Base-by-base conservation (phyloP, 805 yeast species). In the Spathaspora arborariae region DNA sequence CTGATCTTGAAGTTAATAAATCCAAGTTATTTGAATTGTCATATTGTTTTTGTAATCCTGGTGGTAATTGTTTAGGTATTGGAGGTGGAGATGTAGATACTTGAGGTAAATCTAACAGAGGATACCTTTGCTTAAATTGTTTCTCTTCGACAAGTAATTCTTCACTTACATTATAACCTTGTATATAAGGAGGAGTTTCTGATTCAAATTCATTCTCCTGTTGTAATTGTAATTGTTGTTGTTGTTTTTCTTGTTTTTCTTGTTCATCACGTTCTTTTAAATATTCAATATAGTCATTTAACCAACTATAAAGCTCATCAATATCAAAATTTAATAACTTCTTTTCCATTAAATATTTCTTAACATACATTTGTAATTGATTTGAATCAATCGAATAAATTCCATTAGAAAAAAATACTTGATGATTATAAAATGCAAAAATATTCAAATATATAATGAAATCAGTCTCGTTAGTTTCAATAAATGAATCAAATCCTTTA, bases 361-460 rank as follows among this genome's bases (percentile, higher is more conserved):
- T 42, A 2, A 51, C 21, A 15, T 38, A 45, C 5, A 15, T 8
- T 35, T 49, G 40, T 37, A 51, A 42, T 8, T 51, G 39, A 9
- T 35, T 30, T 38, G 67, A 51, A 10, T 60, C 53, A 7, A 65
- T 54, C 20, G 50, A 47, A 43, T 60, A 56, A 2, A 54, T 49
- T 20, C 54, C 47, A 16, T 53, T 59, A 18, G 48, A 51, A 20
- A 66, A 47, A 20, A 54, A 45, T 11, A 63, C 65, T 44, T 68
- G 60, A 15, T 62, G 52, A 44, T 64, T 63, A 53, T 68, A 72
- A 50, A 72, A 71, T 45, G 68, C 66, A 60, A 67, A 71, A 33
- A 72, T 61, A 48, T 72, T 69, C 45, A 72, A 52, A 55, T 72
- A 72, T 21, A 72, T 66, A 46, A 70, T 62, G 51, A 72, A 72